These are phyloP conservation scores for Hymenoscyphus infarciens DNA, from an alignment of 2,329 filamentous ascomycete species.

Conservation along the genomic window DNA sequence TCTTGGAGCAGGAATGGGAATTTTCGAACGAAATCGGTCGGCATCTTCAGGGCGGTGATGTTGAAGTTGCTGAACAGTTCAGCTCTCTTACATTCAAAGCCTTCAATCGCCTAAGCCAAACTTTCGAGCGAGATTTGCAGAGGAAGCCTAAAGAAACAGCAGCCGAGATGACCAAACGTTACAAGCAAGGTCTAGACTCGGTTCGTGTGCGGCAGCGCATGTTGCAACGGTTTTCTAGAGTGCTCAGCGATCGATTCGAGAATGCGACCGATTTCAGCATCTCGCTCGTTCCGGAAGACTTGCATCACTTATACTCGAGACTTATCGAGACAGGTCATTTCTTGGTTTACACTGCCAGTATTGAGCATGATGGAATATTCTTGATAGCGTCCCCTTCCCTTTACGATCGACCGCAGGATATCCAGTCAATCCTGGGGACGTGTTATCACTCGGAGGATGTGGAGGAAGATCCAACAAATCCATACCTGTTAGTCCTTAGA, in stretches of 20 bases:
- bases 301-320: conserved; percentile 76
- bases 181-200: conserved; percentile 92
- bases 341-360: conserved; percentile 68
- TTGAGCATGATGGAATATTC: conserved; percentile 73
- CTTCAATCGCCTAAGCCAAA: conserved; percentile 78
- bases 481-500: conserved; percentile 80
- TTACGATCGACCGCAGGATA: conserved; percentile 70
- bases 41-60: conserved; percentile 87
- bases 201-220: conserved; percentile 95
- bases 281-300: conserved; percentile 62
- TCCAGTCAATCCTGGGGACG: conserved; percentile 80
- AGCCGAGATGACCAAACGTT: conserved; percentile 91
- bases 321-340: conserved; percentile 83
- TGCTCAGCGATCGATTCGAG: conserved; percentile 89
- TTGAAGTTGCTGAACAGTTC: conserved; percentile 97
- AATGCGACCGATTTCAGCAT: conserved; percentile 96
- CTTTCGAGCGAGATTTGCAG: conserved; percentile 89
- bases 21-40: conserved; percentile 93
- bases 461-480: conserved; percentile 71
- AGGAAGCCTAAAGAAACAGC: conserved; percentile 79
- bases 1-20: conserved; percentile 96
- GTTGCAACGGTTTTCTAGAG: conserved; percentile 89
- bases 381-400: conserved; percentile 82
- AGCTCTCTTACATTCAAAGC: conserved; percentile 91
- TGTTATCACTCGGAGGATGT: conserved; percentile 69